Percentiles rank a stretch among this genome's conserved stretches.
Evolutionary conservation across 192 early-diverging fungal genomes (phyloP).

Genomic region (Backusella tarrabulga): DNA sequence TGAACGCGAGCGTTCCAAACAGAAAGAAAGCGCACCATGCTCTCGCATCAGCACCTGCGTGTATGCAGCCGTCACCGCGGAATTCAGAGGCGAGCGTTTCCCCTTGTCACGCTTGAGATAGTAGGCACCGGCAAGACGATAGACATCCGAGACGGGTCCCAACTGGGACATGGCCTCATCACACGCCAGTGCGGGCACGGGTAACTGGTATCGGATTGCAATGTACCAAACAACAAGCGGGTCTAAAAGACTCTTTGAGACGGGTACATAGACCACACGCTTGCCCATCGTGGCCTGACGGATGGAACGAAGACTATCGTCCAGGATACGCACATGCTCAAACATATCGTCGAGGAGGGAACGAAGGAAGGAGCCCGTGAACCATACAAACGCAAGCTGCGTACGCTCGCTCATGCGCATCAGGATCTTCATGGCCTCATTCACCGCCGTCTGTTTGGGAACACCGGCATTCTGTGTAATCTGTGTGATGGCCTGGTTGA

Average conservation of each 20-base stretch:
- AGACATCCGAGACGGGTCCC: constrained; percentile 35
- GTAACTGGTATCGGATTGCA: constrained; percentile 31
- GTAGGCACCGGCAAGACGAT: constrained; percentile 34
- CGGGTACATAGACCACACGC: constrained; percentile 39
- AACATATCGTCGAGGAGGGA: constrained; percentile 32
- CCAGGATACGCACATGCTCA: constrained; percentile 25
- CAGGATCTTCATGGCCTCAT: constrained; percentile 35
- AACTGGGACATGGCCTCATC: constrained; percentile 32
- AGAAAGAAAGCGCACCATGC: constrained; percentile 29
- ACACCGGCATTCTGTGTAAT: constrained; percentile 38
- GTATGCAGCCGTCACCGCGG: constrained; percentile 35
- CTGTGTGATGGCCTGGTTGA: constrained; percentile 24
- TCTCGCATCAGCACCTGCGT: constrained; percentile 34
- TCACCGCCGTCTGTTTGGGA: constrained; percentile 32
- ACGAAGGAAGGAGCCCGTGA: constrained; percentile 33
- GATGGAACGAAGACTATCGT: constrained; percentile 25
- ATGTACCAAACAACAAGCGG: constrained; percentile 38
- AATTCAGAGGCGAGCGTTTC: constrained; percentile 30
- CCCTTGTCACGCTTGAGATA: constrained; percentile 31
- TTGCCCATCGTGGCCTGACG: constrained; percentile 30
- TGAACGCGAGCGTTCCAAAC: constrained; percentile 32
- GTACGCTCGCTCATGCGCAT: constrained; percentile 40
- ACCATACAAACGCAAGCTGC: constrained; percentile 35
- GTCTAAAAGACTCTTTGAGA: constrained; percentile 35
- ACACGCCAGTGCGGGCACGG: constrained; percentile 34